Base-by-base conservation (phyloP, 2,329 filamentous ascomycete genomes). In the Fusarium mexicanum region DNA sequence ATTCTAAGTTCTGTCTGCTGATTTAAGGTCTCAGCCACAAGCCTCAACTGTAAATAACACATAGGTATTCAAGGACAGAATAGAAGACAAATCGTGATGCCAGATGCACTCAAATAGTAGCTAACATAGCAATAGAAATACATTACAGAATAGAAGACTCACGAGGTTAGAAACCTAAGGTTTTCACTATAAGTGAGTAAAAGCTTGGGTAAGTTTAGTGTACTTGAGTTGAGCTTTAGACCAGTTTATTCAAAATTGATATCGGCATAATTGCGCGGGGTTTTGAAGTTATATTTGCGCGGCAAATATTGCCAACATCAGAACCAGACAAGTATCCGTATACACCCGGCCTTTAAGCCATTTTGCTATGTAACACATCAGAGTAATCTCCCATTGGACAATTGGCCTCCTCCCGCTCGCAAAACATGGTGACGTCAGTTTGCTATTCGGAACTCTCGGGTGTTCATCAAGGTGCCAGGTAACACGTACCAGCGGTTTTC, bases 221-320 rank as follows among this genome's bases (percentile, higher is more conserved):
- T 6, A 17, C 5, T 17, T 17, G 11, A 11, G 5, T 17, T 10
- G 0, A 6, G 8, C 8, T 43, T 11, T 0, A 12, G n/a, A 24
- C 20, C n/a, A 24, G 2, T 11, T 11, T 17, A 18, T 44, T 17
- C 3, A 24, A 24, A 17, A 17, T 11, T 2, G 11, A 7, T 17
- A 18, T 24, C 9, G 17, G 26, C 6, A 22, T 50, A 50, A 50
- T 3, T 17, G 22, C 29, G 47, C 22, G 22, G 47, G 29, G 22
- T n/a, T 50, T 33, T 9, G 4, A 22, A 31, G 20, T 22, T 31
- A 14, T 14, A 33, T 24, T 33, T 33, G 22, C 47, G 47, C 47
- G 29, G 29, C 5, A 9, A 33, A 50, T 16, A n/a, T 6, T 50
- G 11, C 22, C 22, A 50, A 24, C 11, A 7, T 3, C 11, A 18